Evolutionary conservation across 495 filamentous ascomycete species (phyloP), one percentile per base, ranked within the genome.

Genomic region (Xylaria acuta): DNA sequence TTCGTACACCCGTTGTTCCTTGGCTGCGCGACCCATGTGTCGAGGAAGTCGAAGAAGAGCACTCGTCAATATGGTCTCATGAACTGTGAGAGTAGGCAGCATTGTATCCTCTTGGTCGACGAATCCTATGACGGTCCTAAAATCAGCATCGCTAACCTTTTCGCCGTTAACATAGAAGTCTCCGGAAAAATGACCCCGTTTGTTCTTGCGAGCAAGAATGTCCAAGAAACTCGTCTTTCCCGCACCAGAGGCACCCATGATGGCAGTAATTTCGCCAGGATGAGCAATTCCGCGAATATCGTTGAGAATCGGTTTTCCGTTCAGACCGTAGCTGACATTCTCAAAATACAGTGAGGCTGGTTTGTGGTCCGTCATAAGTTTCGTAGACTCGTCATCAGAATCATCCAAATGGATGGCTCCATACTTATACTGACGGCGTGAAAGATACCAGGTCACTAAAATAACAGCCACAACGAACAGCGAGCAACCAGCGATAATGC

Each of bases 51-150:
- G 88, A 62, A 99, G 90, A 25, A 98, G 84, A 20, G 96, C 96
- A 77, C 94, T 97, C 43, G 93, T 97, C 74, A 97, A 84, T 72
- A 99, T 98, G 12, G 97, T 98, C 83, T 99, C 96, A 80, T 99
- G 97, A 22, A 99, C 97, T 2, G 97, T 99, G 75, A 99, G 84
- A 7, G 96, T 99, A 5, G 96, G 92, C 66, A 99, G 88, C 94
- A 99, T 97, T 8, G 95, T 97, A 76, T 98, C 96, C 75, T 98
- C 96, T 81, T 99, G 96, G 74, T 99, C 97, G 41, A 99, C 96
- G 75, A 99, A 99, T 56, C 96, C 96, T 62, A 97, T 91, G 75
- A 97, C 94, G 73, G 87, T 93, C 79, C 92, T 93, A 80, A 94
- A 99, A 40, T 98, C 94, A 58, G 89, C 80, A 80, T 99, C 94